Evolutionary conservation across 495 filamentous ascomycete species (phyloP), one percentile per base, ranked within the genome.

Genomic region (Xylaria nigripes): DNA sequence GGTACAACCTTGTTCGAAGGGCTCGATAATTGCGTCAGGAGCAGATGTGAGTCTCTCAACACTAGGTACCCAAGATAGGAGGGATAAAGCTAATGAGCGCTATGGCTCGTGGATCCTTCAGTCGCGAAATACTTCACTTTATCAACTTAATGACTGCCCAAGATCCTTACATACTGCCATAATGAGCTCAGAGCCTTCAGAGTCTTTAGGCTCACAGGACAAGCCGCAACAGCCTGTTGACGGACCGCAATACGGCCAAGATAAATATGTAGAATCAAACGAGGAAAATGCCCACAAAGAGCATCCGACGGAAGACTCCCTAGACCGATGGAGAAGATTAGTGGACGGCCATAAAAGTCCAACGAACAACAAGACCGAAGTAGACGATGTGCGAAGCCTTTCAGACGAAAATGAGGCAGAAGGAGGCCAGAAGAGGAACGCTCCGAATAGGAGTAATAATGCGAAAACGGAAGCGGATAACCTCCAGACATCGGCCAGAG

Each of bases 401-500:
- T 19, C 50, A 15, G 18, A 34, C 3, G 13, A 52, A 19, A 25
- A 3, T 12, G 18, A 25, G 36, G 6, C 10, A 29, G 34, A 23
- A 29, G 19, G 27, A 21, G 19, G 12, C 27, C 41, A 38, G 38
- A 47, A 22, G 42, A 50, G 16, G 18, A 48, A 16, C 43, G 58
- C 25, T 45, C 59, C n/a, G n/a, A n/a, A n/a, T n/a, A n/a, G n/a
- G 25, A 43, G 47, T 36, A 30, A 45, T 27, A 19, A 45, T 13
- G 3, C 41, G 47, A 51, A 54, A 51, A 61, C 30, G 38, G 48
- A 57, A 65, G 54, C 41, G 46, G 63, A 40, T 27, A 65, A 49
- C 13, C 78, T 79, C 49, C 73, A 77, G 32, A 19, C 23, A 70
- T 84, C 48, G 74, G 74, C 56, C 73, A 79, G 18, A 44, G 44